phyloP scores from a whole-genome alignment of 2,329 filamentous ascomycete genomes.

The Penicillium palitans region DNA sequence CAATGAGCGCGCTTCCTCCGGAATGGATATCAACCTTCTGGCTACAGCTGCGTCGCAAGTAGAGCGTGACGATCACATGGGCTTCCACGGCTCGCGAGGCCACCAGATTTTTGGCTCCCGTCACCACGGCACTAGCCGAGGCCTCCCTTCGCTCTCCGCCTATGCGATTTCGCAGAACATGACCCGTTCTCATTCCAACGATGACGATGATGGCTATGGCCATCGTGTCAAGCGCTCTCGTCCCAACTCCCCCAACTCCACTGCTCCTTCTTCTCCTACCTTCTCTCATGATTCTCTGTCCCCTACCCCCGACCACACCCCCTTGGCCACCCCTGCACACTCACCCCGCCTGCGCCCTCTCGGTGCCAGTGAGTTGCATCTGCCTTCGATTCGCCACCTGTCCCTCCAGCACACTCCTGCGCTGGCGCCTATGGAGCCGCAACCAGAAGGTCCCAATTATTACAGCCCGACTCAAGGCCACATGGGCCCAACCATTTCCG shows the following conservation, averaged over 20 bases:
- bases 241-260: slow-evolving; percentile 92
- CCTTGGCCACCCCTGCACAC: slow-evolving; percentile 92
- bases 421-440: slow-evolving; percentile 69
- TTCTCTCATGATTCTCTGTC: slow-evolving; percentile 96
- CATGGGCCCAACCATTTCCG: slow-evolving; percentile 76
- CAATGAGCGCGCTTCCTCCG: slow-evolving; percentile 51
- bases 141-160: slow-evolving; percentile 74
- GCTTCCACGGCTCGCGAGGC: slow-evolving; percentile 42
- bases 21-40: slow-evolving; percentile 66
- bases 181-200: slow-evolving; percentile 82
- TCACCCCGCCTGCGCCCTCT: slow-evolving; percentile 86
- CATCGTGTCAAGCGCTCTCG: slow-evolving; percentile 82
- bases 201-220: slow-evolving; percentile 70
- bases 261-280: slow-evolving; percentile 90
- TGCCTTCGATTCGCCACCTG: slow-evolving; percentile 79
- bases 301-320: slow-evolving; percentile 96
- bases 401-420: slow-evolving; percentile 67
- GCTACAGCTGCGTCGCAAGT: slow-evolving; percentile 68
- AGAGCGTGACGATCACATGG: slow-evolving; percentile 59
- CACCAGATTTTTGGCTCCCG: slow-evolving; percentile 52
- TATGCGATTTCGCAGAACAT: slow-evolving; percentile 77
- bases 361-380: slow-evolving; percentile 68
- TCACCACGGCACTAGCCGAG: slow-evolving; percentile 48
- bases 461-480: slow-evolving; percentile 58
- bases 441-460: slow-evolving; percentile 60